Conservation (phyloP, 2,329 filamentous ascomycete genomes). For the Anthostomella pinea region DNA sequence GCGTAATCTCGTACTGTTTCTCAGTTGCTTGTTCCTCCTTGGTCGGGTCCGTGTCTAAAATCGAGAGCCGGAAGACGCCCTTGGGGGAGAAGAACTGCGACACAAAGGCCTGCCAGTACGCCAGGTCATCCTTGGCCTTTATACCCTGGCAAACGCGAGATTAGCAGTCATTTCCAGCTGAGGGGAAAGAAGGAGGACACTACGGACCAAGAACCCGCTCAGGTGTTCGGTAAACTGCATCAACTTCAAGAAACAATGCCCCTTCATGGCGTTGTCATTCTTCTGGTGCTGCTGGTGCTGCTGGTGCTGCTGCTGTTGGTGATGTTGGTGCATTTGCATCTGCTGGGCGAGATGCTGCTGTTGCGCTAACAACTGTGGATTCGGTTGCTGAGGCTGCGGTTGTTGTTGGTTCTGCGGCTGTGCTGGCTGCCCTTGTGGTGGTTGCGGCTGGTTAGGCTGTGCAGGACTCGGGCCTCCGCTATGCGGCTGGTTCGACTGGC, state of each 20-base stretch:
- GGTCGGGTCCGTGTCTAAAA: constrained; percentile 45
- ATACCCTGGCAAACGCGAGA: constrained; percentile 44
- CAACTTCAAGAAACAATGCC: constrained; percentile 57
- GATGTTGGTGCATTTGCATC: too few species aligned
- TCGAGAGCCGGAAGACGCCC: constrained; percentile 72
- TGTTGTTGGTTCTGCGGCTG: constrained; percentile 30
- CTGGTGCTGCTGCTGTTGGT: constrained; percentile 22
- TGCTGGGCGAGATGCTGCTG: constrained; percentile 29
- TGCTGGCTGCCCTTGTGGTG: constrained; percentile 25
- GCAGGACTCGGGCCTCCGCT: constrained; percentile 32
- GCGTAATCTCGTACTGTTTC: constrained; percentile 85
- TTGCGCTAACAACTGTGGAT: constrained; percentile 33
- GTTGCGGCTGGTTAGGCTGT: constrained; percentile 32
- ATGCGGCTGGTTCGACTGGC: constrained; percentile 39
- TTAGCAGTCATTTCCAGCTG: too few species aligned
- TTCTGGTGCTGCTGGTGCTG: constrained; percentile 41
- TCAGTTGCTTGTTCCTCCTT: constrained; percentile 53
- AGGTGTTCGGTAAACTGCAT: constrained; percentile 63
- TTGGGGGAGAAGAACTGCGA: constrained; percentile 74
- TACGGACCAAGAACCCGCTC: constrained; percentile 54
- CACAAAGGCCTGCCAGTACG: constrained; percentile 79
- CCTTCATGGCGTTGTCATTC: constrained; percentile 51
- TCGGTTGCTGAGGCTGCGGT: constrained; percentile 28
- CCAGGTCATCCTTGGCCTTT: constrained; percentile 64
- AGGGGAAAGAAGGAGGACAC: too few species aligned